phyloP scores from a whole-genome alignment of 306 rosid genomes.

The Glycyrrhiza uralensis region DNA sequence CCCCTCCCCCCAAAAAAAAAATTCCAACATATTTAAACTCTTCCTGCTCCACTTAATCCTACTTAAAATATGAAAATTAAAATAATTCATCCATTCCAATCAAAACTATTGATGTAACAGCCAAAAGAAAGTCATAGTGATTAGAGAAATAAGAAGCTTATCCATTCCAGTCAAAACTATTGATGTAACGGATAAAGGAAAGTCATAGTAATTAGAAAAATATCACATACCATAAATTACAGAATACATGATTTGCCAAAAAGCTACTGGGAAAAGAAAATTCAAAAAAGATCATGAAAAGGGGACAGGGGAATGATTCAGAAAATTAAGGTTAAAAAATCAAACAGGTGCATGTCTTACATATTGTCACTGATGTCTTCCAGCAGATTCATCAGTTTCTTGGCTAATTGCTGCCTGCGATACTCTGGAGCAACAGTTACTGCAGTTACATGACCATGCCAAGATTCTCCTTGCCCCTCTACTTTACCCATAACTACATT shows the following conservation, averaged over 20 bases:
- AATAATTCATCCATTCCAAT: background rate
- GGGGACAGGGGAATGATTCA: background rate
- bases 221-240: background rate
- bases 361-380: slow-evolving; percentile 90
- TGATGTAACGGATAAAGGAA: background rate
- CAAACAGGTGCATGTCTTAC: slow-evolving; percentile 38
- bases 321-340: background rate
- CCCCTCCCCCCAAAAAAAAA: background rate
- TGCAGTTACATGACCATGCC: slow-evolving; percentile 99
- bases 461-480: slow-evolving; percentile 98
- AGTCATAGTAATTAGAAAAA: background rate
- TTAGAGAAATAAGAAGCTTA: background rate
- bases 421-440: slow-evolving; percentile 90
- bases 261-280: background rate
- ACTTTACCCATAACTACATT: slow-evolving; percentile 96
- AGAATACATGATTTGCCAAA: background rate
- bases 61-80: background rate
- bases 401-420: slow-evolving; percentile 94
- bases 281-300: background rate
- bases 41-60: background rate
- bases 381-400: slow-evolving; percentile 90
- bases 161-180: background rate
- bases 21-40: background rate
- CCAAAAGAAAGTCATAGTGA: background rate
- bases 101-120: background rate